These are phyloP conservation scores for Lyophyllum atratum DNA, from an alignment of 768 basidiomycete genomes.

Conservation along the genomic window DNA sequence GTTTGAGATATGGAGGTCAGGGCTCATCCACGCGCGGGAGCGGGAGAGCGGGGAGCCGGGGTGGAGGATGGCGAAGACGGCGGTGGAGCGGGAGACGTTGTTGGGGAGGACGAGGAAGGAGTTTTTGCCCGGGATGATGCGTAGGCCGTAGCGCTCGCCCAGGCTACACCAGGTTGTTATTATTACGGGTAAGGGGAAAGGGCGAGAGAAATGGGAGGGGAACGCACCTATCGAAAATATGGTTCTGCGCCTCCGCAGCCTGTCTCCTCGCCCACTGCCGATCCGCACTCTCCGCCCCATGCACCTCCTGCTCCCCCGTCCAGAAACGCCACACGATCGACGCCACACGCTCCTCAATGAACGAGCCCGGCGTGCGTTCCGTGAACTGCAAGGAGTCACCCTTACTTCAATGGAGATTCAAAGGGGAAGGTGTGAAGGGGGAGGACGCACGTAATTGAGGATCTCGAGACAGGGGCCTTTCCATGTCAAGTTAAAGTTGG, in stretches of 20 bases:
- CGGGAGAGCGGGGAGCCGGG: constrained; percentile 53
- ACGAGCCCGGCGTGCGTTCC: constrained; percentile 85
- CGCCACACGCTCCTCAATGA: constrained; percentile 81
- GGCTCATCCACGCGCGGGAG: constrained; percentile 43
- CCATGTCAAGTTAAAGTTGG: constrained; percentile 79
- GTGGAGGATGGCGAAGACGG: constrained; percentile 77
- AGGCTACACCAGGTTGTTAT: constrained; percentile 42
- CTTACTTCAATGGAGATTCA: constrained; percentile 1
- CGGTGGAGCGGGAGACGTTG: constrained; percentile 82
- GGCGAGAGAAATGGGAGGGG: not conserved
- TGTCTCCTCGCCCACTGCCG: constrained; percentile 83
- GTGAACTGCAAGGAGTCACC: constrained; percentile 58
- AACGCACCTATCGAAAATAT: constrained; percentile 75
- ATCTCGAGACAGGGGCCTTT: constrained; percentile 82
- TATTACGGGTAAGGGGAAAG: too few species aligned
- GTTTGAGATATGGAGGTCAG: constrained; percentile 34
- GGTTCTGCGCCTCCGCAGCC: constrained; percentile 90
- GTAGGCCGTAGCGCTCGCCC: constrained; percentile 79
- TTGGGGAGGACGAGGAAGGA: constrained; percentile 83
- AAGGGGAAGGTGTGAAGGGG: not conserved
- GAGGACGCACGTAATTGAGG: constrained; percentile 69
- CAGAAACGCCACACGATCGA: constrained; percentile 88
- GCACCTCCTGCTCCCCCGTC: constrained; percentile 44
- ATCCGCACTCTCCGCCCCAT: constrained; percentile 47
- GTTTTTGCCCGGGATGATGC: constrained; percentile 80